Percentiles rank a stretch among this genome's conserved stretches.
Conservation (phyloP, 345 rosid species). For the Pugionium dolabratum region DNA sequence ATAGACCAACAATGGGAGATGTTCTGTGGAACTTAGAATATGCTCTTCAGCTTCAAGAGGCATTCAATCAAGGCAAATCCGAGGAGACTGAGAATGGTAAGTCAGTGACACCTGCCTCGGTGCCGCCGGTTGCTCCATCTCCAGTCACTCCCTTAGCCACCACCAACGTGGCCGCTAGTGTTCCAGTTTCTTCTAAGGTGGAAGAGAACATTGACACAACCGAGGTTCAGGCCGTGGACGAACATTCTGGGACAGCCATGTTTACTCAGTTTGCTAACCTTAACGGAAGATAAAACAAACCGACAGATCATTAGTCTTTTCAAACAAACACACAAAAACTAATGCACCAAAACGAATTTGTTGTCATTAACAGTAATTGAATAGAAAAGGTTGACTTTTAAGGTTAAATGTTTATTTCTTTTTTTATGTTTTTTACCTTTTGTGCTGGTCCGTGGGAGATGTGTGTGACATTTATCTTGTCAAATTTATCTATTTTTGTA, state of each 20-base stretch:
- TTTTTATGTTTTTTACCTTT: background rate
- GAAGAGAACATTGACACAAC: constrained; percentile 48
- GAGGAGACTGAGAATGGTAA: constrained; percentile 50
- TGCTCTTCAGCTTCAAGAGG: constrained; percentile 75
- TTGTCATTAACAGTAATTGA: constrained; percentile 7
- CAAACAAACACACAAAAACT: background rate
- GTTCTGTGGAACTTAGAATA: constrained; percentile 46
- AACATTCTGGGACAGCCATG: constrained; percentile 70
- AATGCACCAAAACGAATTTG: constrained; percentile 22
- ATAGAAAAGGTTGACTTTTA: constrained; percentile 14
- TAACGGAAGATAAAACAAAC: constrained; percentile 58
- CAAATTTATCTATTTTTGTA: constrained; percentile 19
- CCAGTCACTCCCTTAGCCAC: constrained; percentile 31
- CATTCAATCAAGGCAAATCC: constrained; percentile 52
- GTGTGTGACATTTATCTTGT: constrained; percentile 24
- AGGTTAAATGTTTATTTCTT: constrained; percentile 29
- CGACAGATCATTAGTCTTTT: background rate
- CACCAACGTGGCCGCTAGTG: constrained; percentile 36
- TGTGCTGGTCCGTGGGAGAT: background rate
- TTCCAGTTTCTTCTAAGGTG: constrained; percentile 38
- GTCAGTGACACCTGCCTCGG: constrained; percentile 38
- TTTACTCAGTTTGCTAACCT: constrained; percentile 61
- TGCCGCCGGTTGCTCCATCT: constrained; percentile 35
- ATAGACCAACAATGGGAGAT: constrained; percentile 47
- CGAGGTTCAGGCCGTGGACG: constrained; percentile 47